Percentiles rank a stretch among this genome's conserved stretches.
These are phyloP conservation scores for Grosmannia huntii DNA, from an alignment of 2,329 filamentous ascomycete species.

Conservation along the genomic window DNA sequence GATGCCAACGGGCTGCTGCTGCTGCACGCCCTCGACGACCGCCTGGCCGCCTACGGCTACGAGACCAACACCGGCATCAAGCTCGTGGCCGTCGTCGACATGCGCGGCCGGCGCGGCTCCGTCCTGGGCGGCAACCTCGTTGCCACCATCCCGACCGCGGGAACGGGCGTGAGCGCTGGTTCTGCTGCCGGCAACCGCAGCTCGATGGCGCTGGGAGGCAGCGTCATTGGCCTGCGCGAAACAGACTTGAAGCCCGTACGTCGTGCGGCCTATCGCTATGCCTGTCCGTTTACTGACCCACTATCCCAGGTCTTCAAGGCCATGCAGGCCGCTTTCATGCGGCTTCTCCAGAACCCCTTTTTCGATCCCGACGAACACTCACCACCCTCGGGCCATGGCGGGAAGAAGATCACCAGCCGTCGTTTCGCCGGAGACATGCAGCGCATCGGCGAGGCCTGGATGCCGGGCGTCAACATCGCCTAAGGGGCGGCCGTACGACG, in stretches of 20 bases:
- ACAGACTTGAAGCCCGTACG: conserved; percentile 74
- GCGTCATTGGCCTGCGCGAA: conserved; percentile 55
- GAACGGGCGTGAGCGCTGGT: background rate
- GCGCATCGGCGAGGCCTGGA: conserved; percentile 76
- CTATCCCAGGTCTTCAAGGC: conserved; percentile 55
- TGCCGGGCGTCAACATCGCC: conserved; percentile 53
- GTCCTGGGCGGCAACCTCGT: background rate
- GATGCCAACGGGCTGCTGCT: conserved; percentile 48
- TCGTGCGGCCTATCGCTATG: background rate
- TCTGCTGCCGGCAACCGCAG: conserved; percentile 3
- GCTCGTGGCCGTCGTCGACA: conserved; percentile 81
- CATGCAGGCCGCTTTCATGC: conserved; percentile 84
- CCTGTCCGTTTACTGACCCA: background rate
- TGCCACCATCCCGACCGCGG: background rate
- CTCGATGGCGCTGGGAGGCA: conserved; percentile 14
- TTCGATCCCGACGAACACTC: conserved; percentile 79
- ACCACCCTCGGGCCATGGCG: conserved; percentile 39
- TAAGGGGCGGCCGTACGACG: conserved; percentile 17
- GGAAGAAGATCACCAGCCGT: conserved; percentile 66
- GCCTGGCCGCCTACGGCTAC: conserved; percentile 87
- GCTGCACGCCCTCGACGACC: conserved; percentile 85
- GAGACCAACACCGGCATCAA: conserved; percentile 92
- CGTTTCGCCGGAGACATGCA: conserved; percentile 73
- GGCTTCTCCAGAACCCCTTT: conserved; percentile 85
- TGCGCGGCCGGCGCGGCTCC: conserved; percentile 52